Conservation (phyloP, 2,329 filamentous ascomycete species). For the Aspergillus sp. region DNA sequence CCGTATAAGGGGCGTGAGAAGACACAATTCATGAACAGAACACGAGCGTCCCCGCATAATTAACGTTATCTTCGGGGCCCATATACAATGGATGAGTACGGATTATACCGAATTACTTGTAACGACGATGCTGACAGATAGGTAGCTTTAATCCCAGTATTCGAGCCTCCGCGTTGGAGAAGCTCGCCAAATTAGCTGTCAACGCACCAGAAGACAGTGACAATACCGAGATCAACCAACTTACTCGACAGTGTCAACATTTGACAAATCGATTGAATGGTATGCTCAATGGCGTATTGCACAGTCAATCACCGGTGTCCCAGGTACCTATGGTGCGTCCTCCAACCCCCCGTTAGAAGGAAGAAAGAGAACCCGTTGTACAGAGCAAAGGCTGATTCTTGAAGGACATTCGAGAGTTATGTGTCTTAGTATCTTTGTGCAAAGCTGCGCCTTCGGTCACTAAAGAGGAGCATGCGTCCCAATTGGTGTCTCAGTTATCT, state of each 20-base stretch:
- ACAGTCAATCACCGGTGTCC: conserved; percentile 38
- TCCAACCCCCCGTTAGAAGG: not conserved
- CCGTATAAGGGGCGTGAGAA: not conserved
- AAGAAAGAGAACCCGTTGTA: not conserved
- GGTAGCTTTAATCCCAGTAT: conserved; percentile 34
- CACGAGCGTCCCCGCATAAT: not conserved
- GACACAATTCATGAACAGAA: not conserved
- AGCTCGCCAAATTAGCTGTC: conserved; percentile 44
- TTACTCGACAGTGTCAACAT: conserved; percentile 32
- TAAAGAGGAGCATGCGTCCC: conserved; percentile 70
- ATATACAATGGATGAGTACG: conserved; percentile 35
- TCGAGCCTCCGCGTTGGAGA: conserved; percentile 44
- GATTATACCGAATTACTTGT: not conserved
- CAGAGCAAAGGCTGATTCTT: conserved; percentile 19
- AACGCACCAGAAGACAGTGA: conserved; percentile 28
- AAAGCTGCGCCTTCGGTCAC: conserved; percentile 79
- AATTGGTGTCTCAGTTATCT: conserved; percentile 73
- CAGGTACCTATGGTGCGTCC: conserved; percentile 39
- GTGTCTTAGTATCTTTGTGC: conserved; percentile 87
- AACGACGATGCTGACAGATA: conserved; percentile 12
- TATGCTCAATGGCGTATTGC: conserved; percentile 37
- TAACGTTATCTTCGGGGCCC: not conserved
- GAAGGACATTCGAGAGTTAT: conserved; percentile 83
- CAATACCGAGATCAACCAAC: conserved; percentile 36
- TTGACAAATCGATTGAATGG: conserved; percentile 26